Evolutionary conservation across 1,139 yeast species (phyloP).

Genomic region (Saccharomycopsis phalli): DNA sequence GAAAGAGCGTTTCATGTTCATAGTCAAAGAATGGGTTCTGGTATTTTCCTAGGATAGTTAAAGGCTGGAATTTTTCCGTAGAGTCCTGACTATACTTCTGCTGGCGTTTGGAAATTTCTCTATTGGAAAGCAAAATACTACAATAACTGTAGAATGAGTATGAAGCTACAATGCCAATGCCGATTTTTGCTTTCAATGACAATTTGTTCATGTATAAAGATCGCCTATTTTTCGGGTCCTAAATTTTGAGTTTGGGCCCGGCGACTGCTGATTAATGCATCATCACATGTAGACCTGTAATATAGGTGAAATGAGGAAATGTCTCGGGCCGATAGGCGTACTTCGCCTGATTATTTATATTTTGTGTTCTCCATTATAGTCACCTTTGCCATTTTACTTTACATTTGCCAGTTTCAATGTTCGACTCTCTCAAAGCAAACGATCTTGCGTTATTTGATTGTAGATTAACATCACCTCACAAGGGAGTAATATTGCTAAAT

Average conservation of each 20-base stretch:
- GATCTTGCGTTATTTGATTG: slow-evolving; percentile 19
- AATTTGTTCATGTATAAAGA: slow-evolving; percentile 3
- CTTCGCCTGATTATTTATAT: too few relatives aligned
- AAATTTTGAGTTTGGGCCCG: too few relatives aligned
- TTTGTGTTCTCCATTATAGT: too few relatives aligned
- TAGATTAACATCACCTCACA: slow-evolving; percentile 41
- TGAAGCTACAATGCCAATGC: slow-evolving; percentile 47
- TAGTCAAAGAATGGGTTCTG: slow-evolving; percentile 92
- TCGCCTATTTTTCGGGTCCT: too few relatives aligned
- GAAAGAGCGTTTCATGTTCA: slow-evolving; percentile 81
- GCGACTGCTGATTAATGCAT: too few relatives aligned
- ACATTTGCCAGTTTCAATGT: slow-evolving; percentile 39
- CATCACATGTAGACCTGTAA: too few relatives aligned
- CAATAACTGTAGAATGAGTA: slow-evolving; percentile 64
- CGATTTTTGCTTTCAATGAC: slow-evolving; percentile 30
- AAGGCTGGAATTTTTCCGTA: slow-evolving; percentile 31
- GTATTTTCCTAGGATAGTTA: slow-evolving; percentile 67
- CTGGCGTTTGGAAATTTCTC: slow-evolving; percentile 34
- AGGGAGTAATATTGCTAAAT: slow-evolving; percentile 43
- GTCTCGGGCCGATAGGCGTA: too few relatives aligned
- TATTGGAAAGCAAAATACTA: slow-evolving; percentile 47
- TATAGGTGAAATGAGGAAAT: too few relatives aligned
- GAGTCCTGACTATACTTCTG: slow-evolving; percentile 25
- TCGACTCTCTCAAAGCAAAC: slow-evolving; percentile 23
- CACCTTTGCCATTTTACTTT: too few relatives aligned